Conservation (phyloP, 139 green algal species). For the Picochlorum sp. region DNA sequence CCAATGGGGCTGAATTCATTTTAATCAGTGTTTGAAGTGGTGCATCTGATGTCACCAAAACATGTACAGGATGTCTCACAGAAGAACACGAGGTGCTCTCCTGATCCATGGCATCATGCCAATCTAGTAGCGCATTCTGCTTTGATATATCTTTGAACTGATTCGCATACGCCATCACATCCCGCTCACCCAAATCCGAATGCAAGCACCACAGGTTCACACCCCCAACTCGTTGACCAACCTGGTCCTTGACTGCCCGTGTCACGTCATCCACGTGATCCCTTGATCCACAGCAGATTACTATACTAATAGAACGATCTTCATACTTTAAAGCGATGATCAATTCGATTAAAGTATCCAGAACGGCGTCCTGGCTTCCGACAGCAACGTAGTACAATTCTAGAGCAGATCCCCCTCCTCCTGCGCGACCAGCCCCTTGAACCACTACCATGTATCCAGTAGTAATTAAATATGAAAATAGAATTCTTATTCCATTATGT, state of each 20-base stretch:
- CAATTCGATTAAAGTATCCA: slow-evolving; percentile 23
- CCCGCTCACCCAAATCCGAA: no score
- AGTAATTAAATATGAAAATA: no score
- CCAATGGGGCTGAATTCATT: slow-evolving; percentile 16
- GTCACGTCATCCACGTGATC: no score
- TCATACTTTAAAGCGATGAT: slow-evolving; percentile 13
- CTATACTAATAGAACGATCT: slow-evolving; percentile 10
- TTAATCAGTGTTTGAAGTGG: slow-evolving; percentile 8
- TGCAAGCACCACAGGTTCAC: neutral
- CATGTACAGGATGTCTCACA: neutral
- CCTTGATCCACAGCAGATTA: slow-evolving; percentile 23
- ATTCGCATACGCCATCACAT: no score
- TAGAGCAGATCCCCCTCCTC: neutral
- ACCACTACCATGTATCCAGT: no score
- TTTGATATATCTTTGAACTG: no score
- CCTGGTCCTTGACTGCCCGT: no score
- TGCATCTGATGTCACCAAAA: slow-evolving; percentile 16
- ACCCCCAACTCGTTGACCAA: no score
- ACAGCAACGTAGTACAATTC: slow-evolving; percentile 30
- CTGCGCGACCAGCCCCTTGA: neutral
- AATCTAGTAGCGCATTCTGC: no score
- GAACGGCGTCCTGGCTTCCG: slow-evolving; percentile 13
- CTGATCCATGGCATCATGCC: no score
- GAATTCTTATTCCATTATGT: no score
- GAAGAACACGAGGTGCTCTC: no score